Evolutionary conservation across 345 rosid genomes (phyloP).

Genomic region (Salix viminalis): DNA sequence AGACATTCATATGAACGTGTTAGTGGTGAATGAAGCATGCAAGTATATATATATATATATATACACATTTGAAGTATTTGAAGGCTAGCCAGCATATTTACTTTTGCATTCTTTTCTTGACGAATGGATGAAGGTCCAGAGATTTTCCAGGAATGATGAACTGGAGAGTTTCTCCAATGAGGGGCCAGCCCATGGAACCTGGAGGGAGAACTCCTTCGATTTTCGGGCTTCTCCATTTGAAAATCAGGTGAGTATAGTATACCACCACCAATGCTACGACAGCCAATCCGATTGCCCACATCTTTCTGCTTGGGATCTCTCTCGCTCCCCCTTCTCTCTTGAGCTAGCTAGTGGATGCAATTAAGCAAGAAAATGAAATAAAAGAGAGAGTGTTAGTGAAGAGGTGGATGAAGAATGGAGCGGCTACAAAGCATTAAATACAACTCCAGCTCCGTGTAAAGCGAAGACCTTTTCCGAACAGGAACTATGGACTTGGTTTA

Average conservation of each 20-base stretch:
- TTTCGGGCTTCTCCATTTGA: neutral
- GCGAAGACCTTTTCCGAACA: too few species aligned
- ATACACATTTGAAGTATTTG: too few species aligned
- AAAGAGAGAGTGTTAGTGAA: neutral
- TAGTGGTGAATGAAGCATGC: neutral
- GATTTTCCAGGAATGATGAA: too few species aligned
- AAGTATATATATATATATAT: too few species aligned
- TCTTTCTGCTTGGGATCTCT: neutral
- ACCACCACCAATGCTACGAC: neutral
- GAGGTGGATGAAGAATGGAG: neutral
- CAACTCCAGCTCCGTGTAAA: neutral
- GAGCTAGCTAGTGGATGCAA: neutral
- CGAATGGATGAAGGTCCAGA: neutral
- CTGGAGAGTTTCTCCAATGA: too few species aligned
- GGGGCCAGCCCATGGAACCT: too few species aligned
- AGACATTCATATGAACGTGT: fast-evolving
- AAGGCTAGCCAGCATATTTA: neutral
- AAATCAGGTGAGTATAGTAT: neutral
- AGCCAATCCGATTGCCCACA: neutral
- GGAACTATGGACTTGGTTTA: too few species aligned
- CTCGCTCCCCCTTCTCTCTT: neutral
- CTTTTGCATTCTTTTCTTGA: neutral
- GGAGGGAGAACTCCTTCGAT: neutral
- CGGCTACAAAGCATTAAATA: neutral
- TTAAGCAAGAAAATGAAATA: neutral